Evolutionary conservation across 108 stramenopile species (phyloP), one percentile per base, ranked within the genome.

Genomic region (Schizochytrium sp.): DNA sequence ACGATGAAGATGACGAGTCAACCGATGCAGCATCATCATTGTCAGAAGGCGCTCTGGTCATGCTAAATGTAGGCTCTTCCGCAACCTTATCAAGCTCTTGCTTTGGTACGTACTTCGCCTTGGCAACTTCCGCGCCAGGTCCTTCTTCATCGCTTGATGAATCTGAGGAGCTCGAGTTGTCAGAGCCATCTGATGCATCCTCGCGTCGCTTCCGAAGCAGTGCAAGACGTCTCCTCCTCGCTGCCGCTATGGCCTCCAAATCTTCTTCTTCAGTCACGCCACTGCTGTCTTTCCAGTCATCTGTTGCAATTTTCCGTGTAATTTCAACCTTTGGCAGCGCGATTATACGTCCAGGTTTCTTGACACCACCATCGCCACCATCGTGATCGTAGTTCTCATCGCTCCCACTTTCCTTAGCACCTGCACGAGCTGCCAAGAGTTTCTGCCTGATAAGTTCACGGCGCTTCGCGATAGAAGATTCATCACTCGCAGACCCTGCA

Each of bases 1-100:
- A 87, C 4, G 87, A 58, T 0, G 87, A 87, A 1, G 87, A 87
- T 0, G 87, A 87, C 76, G 76, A 83, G 10, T 2, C 76, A 19
- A 10, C 50, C 47, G 76, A 83, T n/a, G 47, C 45, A 49, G 76
- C 40, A 44, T 58, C 57, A 44, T 69, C 64, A n/a, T n/a, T n/a
- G 59, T n/a, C 59, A n/a, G 28, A n/a, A n/a, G 59, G 0, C 19
- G 28, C 59, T 2, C 59, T n/a, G 59, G 59, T 60, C 59, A n/a
- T 60, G 59, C 19, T n/a, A n/a, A n/a, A n/a, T n/a, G 17, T 60
- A n/a, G 59, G 19, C 59, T 0, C 1, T n/a, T 60, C 59, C 28
- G 59, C 59, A 2, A 60, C 19, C 17, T 60, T 17, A 60, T 60
- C 59, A n/a, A n/a, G 59, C 59, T 17, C 1, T n/a, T 60, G 19